phyloP scores from a whole-genome alignment of 345 rosid genomes.

The Pugionium dolabratum region DNA sequence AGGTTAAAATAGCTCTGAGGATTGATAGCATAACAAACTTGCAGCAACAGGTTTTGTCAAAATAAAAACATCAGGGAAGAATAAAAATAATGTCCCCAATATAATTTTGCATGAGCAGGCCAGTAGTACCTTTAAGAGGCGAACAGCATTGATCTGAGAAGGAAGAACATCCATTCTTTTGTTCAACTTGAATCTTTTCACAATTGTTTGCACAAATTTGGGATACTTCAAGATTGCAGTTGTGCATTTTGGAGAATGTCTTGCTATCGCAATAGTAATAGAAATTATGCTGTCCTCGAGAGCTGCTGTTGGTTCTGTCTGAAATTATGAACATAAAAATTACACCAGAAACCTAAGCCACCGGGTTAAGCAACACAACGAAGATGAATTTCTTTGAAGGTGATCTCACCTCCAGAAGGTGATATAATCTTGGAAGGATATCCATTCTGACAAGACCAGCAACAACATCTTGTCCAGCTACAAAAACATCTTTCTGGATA shows the following conservation, averaged over 20 bases:
- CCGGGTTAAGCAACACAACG: constrained; percentile 18
- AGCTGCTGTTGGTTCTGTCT: constrained; percentile 55
- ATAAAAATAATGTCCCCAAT: constrained; percentile 3
- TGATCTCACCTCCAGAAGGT: constrained; percentile 71
- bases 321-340: constrained; percentile 40
- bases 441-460: constrained; percentile 96
- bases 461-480: constrained; percentile 90
- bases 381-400: constrained; percentile 14
- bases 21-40: constrained; percentile 15
- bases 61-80: background rate
- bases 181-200: constrained; percentile 57
- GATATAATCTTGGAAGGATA: constrained; percentile 67
- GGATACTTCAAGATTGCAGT: constrained; percentile 70
- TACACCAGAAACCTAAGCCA: constrained; percentile 16
- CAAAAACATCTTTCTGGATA: constrained; percentile 77
- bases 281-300: constrained; percentile 68
- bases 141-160: constrained; percentile 63
- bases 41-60: constrained; percentile 15
- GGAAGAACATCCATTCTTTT: constrained; percentile 45
- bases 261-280: constrained; percentile 67
- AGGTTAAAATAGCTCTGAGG: constrained; percentile 19
- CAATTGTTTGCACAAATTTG: constrained; percentile 64
- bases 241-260: constrained; percentile 85
- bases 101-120: background rate
- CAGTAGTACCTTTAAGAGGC: constrained; percentile 66